These are phyloP conservation scores for Paramyrothecium sp. DNA, from an alignment of 2,329 filamentous ascomycete genomes.

Conservation along the genomic window DNA sequence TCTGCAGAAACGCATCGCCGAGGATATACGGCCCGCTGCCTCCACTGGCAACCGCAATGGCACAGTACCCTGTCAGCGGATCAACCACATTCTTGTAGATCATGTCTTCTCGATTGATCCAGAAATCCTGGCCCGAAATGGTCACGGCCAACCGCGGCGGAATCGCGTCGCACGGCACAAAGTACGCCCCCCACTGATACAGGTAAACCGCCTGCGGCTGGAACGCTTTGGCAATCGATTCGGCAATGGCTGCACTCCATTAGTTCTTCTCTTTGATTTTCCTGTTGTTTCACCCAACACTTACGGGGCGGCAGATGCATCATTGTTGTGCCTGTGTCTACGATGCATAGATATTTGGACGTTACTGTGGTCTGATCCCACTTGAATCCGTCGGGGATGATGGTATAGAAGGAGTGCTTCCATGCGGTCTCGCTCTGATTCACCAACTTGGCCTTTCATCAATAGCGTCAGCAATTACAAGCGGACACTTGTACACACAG, in stretches of 20 bases:
- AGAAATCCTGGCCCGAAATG: constrained; percentile 41
- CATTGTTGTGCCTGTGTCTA: constrained; percentile 52
- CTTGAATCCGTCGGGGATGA: constrained; percentile 46
- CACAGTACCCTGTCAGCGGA: constrained; percentile 44
- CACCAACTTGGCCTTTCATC: constrained; percentile 37
- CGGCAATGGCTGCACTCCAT: constrained; percentile 36
- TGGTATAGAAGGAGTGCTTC: constrained; percentile 52
- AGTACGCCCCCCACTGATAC: constrained; percentile 46
- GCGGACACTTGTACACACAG: not conserved
- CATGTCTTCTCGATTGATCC: constrained; percentile 46
- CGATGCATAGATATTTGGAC: constrained; percentile 46
- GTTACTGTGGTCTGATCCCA: constrained; percentile 40
- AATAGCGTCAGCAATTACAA: not conserved
- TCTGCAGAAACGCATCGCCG: constrained; percentile 50
- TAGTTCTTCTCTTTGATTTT: not conserved
- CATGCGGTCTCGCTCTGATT: constrained; percentile 35
- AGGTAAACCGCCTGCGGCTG: constrained; percentile 45
- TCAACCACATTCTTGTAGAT: constrained; percentile 43
- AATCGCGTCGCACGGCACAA: constrained; percentile 45
- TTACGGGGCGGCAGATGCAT: constrained; percentile 48
- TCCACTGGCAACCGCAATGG: constrained; percentile 44
- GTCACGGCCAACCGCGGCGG: constrained; percentile 44
- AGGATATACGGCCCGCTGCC: constrained; percentile 46
- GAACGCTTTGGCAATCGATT: constrained; percentile 45
- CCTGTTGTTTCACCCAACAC: constrained; percentile 11